A percentile compares a stretch with the other conserved stretches of the same genome.
These are phyloP conservation scores for Fusarium temperatum DNA, from an alignment of 2,329 filamentous ascomycete species.

Conservation along the genomic window DNA sequence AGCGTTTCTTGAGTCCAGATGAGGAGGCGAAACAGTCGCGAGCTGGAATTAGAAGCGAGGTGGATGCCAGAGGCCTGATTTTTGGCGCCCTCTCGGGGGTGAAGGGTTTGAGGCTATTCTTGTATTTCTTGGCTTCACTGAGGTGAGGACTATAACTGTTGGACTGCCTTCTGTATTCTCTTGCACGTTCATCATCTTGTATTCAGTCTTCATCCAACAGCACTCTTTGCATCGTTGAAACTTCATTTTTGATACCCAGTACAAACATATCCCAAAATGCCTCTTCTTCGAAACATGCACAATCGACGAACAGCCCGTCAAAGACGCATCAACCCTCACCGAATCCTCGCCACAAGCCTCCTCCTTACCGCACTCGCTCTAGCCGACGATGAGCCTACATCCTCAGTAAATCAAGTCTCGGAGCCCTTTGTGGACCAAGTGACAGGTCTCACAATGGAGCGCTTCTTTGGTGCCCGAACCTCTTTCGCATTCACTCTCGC, in stretches of 20 bases:
- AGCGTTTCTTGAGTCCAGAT: neutral
- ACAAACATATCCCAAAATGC: neutral
- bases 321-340: slow-evolving; percentile 1
- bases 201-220: rapidly evolving
- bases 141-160: rapidly evolving
- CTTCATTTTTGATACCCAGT: neutral
- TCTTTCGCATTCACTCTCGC: neutral
- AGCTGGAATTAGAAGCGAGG: neutral
- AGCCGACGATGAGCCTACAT: slow-evolving; percentile 3
- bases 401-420: neutral
- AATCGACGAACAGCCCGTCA: neutral
- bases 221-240: rapidly evolving
- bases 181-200: neutral
- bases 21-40: neutral
- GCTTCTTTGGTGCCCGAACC: neutral
- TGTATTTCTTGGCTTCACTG: slow-evolving; percentile 4
- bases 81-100: neutral
- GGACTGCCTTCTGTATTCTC: rapidly evolving
- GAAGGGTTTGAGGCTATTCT: neutral
- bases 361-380: neutral
- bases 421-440: slow-evolving; percentile 2
- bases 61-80: rapidly evolving
- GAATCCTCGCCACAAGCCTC: neutral
- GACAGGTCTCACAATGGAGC: slow-evolving; percentile 17
- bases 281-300: neutral